Base-by-base conservation (phyloP, 2,329 filamentous ascomycete species). In the Fusarium xylarioides region DNA sequence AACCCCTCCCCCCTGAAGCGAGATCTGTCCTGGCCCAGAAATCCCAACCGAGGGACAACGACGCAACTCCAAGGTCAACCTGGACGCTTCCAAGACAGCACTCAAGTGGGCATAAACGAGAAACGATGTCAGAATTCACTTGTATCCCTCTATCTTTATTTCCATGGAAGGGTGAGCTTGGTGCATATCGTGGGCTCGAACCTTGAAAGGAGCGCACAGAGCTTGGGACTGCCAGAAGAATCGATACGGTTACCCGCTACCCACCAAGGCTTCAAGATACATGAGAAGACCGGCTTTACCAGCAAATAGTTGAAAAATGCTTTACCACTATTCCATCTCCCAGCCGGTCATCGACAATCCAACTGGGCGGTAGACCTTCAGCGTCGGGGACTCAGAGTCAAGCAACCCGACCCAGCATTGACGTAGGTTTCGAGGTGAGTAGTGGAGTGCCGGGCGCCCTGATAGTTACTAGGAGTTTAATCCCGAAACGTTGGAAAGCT, bases 51-150 rank as follows among this genome's bases (percentile, higher is more conserved):
- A 49, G 35, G 18, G n/a, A 49, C n/a, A 47, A 28, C 18, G 11
- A 18, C 40, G 2, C 19, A 57, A 23, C 32, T 11, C 16, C 40
- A 57, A 35, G n/a, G 11, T 7, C 23, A 26, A 12, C 11, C 15
- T 14, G 11, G 11, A 18, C 30, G 19, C 15, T n/a, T 28, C 10
- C 8, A 5, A 35, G 4, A n/a, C 23, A 34, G 7, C 6, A 2
- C 21, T 15, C n/a, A 12, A 21, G 2, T 2, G 16, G 7, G 5
- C 18, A 16, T 9, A 3, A 11, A 4, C 2, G 3, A 28, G 15
- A 2, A 10, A 19, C 2, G 1, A 26, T 10, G 1, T 2, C 21
- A 6, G 4, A 1, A 14, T 11, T 3, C 5, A 15, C 2, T 14
- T 30, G 11, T 16, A 4, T 2, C 16, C 4, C 19, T 11, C 9